Conservation (phyloP, 371 early-diverging fungal species). For the Apophysomyces trapeziformis region DNA sequence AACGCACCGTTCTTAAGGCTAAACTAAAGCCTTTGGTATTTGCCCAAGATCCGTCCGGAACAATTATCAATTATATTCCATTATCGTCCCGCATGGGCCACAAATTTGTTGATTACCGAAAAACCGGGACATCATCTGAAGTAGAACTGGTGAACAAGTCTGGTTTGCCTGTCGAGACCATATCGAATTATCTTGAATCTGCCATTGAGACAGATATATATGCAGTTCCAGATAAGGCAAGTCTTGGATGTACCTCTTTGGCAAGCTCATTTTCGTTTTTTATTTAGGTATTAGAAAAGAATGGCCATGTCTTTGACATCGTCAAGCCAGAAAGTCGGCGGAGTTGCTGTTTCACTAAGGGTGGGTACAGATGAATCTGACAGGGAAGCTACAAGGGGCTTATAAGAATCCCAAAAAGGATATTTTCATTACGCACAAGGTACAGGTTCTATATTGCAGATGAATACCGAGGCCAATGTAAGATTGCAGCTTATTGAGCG, state of each 20-base stretch:
- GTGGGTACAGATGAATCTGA: conserved; percentile 18
- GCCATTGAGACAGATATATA: conserved; percentile 23
- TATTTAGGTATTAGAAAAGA: conserved; percentile 57
- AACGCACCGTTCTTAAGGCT: conserved; percentile 24
- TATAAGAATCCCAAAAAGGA: conserved; percentile 23
- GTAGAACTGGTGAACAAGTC: conserved; percentile 32
- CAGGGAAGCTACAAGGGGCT: too few species aligned
- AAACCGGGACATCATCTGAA: conserved; percentile 22
- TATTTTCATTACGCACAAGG: conserved; percentile 81
- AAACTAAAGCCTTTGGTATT: conserved; percentile 48
- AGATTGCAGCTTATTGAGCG: conserved; percentile 7
- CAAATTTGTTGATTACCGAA: conserved; percentile 37
- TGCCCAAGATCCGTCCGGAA: conserved; percentile 44
- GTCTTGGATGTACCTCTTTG: neutral
- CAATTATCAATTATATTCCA: conserved; percentile 58
- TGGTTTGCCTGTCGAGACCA: conserved; percentile 34
- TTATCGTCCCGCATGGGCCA: conserved; percentile 36
- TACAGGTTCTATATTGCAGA: conserved; percentile 65
- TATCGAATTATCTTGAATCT: conserved; percentile 37
- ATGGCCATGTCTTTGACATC: conserved; percentile 74
- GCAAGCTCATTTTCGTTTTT: conserved; percentile 13
- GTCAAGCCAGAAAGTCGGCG: conserved; percentile 65
- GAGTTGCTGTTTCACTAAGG: conserved; percentile 89
- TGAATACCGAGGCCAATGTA: conserved; percentile 58
- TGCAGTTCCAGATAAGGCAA: conserved; percentile 46